Conservation (phyloP, 2,329 filamentous ascomycete species). For the Colletotrichum caudatum region DNA sequence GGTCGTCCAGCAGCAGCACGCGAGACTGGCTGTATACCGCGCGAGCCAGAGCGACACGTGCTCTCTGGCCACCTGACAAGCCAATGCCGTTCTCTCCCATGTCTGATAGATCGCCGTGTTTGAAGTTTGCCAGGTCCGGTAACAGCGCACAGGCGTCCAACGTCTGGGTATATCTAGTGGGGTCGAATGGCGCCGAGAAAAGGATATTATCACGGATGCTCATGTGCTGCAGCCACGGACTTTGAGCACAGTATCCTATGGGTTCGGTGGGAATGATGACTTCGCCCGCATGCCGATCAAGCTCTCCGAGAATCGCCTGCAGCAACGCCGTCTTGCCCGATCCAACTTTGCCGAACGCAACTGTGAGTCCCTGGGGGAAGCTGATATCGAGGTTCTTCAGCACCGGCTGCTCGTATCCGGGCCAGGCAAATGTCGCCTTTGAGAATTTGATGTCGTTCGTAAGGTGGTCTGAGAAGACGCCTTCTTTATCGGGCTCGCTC, state of each 20-base stretch:
- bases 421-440: constrained; percentile 83
- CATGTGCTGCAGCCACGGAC: constrained; percentile 75
- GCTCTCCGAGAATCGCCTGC: constrained; percentile 69
- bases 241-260: constrained; percentile 69
- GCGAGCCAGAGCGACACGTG: constrained; percentile 71
- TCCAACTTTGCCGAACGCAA: constrained; percentile 70
- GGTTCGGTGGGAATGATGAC: constrained; percentile 61
- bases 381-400: constrained; percentile 60
- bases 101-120: constrained; percentile 67
- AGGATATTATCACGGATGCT: constrained; percentile 74
- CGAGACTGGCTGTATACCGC: constrained; percentile 70
- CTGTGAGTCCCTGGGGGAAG: constrained; percentile 64
- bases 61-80: constrained; percentile 73
- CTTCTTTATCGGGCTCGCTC: constrained; percentile 82
- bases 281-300: constrained; percentile 72
- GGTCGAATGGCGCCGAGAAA: constrained; percentile 69
- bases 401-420: constrained; percentile 69
- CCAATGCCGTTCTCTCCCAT: constrained; percentile 74
- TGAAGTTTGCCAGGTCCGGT: constrained; percentile 67
- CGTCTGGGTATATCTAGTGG: constrained; percentile 67
- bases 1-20: constrained; percentile 71
- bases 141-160: constrained; percentile 71
- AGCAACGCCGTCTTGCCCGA: constrained; percentile 72
- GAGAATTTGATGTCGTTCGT: constrained; percentile 64
- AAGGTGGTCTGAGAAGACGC: constrained; percentile 54